Evolutionary conservation across 2,329 filamentous ascomycete genomes (phyloP), one percentile per base, ranked within the genome.

Genomic region (Aspergillus latus): DNA sequence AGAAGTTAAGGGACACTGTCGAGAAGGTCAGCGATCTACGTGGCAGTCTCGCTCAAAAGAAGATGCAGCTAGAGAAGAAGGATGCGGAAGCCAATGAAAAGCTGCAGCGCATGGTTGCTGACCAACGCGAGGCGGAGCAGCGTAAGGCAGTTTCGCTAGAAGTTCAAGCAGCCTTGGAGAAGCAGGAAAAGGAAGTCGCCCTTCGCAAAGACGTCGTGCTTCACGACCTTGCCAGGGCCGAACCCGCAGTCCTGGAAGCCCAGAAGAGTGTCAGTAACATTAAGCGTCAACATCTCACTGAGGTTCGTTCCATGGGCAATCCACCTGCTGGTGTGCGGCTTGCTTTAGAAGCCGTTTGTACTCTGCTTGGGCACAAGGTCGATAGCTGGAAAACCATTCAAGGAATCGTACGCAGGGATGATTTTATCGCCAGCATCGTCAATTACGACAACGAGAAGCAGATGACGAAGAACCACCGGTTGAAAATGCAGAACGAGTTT

Each of bases 261-360:
- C 90, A 94, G 78, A 90, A 92, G 72, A 97, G 92, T 76, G 95
- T 99, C 74, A 94, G 90, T 79, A 97, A 95, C 80, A 99, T 99
- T 80, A 99, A 97, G 80, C 87, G 89, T 70, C 92, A 96, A 72
- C 94, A 99, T 74, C 82, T 99, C 62, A 97, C 92, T 10, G 94
- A 99, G 85, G 93, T 99, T 49, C 87, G 94, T 70, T 96, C 93
- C 62, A 97, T 99, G 94, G 86, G 87, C 63, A 95, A 91, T 67
- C 94, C 94, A 5, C 94, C 94, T 7, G 82, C 86, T 64, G 91
- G 92, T 80, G 95, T 99, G 65, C 88, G 91, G 69, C 85, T 97
- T 65, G 91, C 94, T 2, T 82, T 99, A 56, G 93, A 97, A 71
- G 90, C 94, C n/a, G 95, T 99, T 5, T 97, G 94, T 78, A 94